Evolutionary conservation across 1,139 yeast genomes (phyloP), one percentile per base, ranked within the genome.

Genomic region (Debaryomyces coudertii): DNA sequence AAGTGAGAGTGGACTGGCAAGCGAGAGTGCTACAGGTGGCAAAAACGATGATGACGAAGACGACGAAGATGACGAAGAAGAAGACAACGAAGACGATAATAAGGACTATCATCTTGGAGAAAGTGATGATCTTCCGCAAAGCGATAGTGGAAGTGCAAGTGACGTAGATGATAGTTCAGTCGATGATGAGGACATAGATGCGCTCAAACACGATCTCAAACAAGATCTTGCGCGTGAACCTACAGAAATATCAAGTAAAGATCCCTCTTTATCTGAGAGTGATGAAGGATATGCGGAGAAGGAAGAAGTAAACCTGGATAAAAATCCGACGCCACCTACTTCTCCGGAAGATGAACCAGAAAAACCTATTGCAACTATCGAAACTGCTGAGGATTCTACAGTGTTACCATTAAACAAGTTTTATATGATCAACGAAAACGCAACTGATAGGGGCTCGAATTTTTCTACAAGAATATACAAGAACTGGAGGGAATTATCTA

Each of bases 371-470:
- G 1, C 39, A 14, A 9, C 12, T 1, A 11, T 12, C 16, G 8
- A 16, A 14, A 6, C 16, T 14, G 25, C 7, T 9, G 23, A 42
- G 5, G 36, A 27, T 23, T 9, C n/a, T 11, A 2, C 14, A 5
- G 25, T 28, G 5, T 24, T 36, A 12, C 48, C 53, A n/a, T 47
- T 61, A 35, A 59, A 64, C 4, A 68, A 71, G 25, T 82, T 77
- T 54, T 80, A 73, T 59, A 73, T 69, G 46, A 62, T 81, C 40
- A 79, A 81, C 58, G 89, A 83, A 65, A 51, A 67, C 44, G 46
- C 66, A 40, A 58, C 76, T 51, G 86, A 82, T 61, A 69, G 77
- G 57, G 90, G 92, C 40, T 68, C 89, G 47, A 86, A 80, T 58
- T 61, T 67, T 4, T 79, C 84, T 8, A 68, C 57, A 6, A 74